phyloP scores from a whole-genome alignment of 768 basidiomycete species.

The Lentinula boryana region DNA sequence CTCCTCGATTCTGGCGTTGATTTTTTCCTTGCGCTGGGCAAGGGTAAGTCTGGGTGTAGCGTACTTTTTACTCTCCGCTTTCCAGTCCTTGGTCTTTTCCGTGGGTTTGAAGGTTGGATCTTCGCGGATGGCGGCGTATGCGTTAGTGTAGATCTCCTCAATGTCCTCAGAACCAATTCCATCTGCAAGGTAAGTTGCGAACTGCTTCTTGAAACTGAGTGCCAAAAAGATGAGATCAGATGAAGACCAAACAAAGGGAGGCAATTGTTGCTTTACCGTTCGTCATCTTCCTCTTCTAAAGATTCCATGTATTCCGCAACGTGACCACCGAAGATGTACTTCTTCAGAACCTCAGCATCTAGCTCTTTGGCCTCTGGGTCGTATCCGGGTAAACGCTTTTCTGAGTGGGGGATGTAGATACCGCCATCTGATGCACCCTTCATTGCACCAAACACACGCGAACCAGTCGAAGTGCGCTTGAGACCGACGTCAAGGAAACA shows the following conservation, averaged over 20 bases:
- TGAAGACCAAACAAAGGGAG: neutral
- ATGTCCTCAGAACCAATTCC: conserved; percentile 95
- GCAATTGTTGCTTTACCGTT: conserved; percentile 48
- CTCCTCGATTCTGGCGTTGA: conserved; percentile 84
- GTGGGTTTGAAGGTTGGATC: conserved; percentile 87
- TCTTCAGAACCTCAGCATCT: conserved; percentile 91
- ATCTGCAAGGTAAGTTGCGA: conserved; percentile 91
- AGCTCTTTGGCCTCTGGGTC: conserved; percentile 90
- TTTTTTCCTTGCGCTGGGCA: conserved; percentile 69
- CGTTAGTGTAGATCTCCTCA: conserved; percentile 91
- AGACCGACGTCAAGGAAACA: conserved; percentile 98
- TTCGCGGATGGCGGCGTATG: conserved; percentile 93
- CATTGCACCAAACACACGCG: conserved; percentile 96
- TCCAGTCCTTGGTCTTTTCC: conserved; percentile 91
- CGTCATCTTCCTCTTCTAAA: conserved; percentile 99
- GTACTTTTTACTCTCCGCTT: conserved; percentile 73
- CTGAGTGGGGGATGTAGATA: conserved; percentile 95
- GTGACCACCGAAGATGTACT: conserved; percentile 97
- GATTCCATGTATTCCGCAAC: conserved; percentile 99
- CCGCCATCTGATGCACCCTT: conserved; percentile 99
- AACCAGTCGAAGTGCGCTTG: conserved; percentile 95
- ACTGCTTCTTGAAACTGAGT: conserved; percentile 92
- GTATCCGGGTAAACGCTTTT: conserved; percentile 97
- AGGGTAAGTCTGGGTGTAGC: conserved; percentile 61
- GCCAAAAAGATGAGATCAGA: conserved; percentile 7